These are phyloP conservation scores for Penicillium sp. DNA, from an alignment of 2,329 filamentous ascomycete genomes.

Conservation along the genomic window DNA sequence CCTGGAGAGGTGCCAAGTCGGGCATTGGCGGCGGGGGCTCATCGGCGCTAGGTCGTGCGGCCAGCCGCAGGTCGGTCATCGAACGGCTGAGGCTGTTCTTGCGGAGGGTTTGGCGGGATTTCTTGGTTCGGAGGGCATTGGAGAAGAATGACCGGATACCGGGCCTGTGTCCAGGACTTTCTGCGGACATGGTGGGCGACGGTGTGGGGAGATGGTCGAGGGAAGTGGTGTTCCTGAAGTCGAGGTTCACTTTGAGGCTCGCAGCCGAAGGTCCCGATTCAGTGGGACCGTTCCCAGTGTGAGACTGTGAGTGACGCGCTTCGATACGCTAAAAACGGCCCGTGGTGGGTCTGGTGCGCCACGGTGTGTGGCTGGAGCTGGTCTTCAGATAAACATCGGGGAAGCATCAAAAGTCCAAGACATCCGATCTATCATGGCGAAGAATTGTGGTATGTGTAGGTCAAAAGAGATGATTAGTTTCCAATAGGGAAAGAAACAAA, in stretches of 20 bases:
- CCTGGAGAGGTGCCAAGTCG: constrained; percentile 36
- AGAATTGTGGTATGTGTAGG: too few relatives aligned
- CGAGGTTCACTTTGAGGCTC: neutral
- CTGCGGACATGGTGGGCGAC: constrained; percentile 29
- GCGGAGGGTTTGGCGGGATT: constrained; percentile 40
- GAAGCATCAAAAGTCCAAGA: too few relatives aligned
- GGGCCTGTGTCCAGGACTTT: constrained; percentile 34
- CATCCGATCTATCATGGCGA: too few relatives aligned
- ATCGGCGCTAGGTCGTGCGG: constrained; percentile 26
- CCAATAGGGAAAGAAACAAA: neutral
- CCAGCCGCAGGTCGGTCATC: constrained; percentile 31
- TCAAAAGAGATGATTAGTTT: neutral
- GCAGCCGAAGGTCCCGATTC: neutral
- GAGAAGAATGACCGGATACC: constrained; percentile 34
- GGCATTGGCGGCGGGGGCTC: constrained; percentile 34
- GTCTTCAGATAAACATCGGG: too few relatives aligned
- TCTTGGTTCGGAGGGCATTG: constrained; percentile 37
- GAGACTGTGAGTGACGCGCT: neutral
- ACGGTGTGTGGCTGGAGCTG: neutral
- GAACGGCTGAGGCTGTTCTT: constrained; percentile 35
- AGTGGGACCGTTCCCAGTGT: neutral
- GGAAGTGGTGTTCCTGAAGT: neutral
- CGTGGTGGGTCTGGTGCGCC: neutral
- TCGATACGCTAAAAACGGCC: neutral
- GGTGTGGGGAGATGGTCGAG: neutral